Evolutionary conservation across 2,329 filamentous ascomycete species (phyloP).

Genomic region (Colletotrichum orbiculare): DNA sequence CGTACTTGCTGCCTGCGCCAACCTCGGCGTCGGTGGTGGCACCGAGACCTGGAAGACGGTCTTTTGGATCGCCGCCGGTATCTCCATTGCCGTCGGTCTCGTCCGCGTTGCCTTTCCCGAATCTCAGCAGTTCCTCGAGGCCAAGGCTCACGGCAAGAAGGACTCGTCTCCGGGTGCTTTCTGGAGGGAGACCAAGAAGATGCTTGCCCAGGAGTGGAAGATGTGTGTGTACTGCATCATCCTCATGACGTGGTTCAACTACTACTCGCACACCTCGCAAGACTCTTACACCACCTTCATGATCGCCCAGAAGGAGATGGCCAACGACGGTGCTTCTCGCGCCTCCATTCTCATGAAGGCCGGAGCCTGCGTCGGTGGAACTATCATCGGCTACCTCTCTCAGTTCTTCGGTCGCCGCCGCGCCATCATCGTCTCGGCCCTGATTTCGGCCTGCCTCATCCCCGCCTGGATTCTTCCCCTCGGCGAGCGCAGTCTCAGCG

Average conservation of each 20-base stretch:
- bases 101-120: slow-evolving; percentile 77
- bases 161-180: slow-evolving; percentile 62
- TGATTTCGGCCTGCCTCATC: slow-evolving; percentile 71
- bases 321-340: slow-evolving; percentile 72
- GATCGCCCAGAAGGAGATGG: slow-evolving; percentile 76
- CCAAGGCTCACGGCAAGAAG: slow-evolving; percentile 66
- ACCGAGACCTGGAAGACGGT: slow-evolving; percentile 78
- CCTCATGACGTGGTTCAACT: slow-evolving; percentile 82
- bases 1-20: slow-evolving; percentile 80
- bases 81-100: slow-evolving; percentile 76
- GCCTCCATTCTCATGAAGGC: slow-evolving; percentile 86
- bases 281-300: slow-evolving; percentile 87
- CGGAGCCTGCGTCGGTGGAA: slow-evolving; percentile 79
- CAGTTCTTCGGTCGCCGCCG: slow-evolving; percentile 81
- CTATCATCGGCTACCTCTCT: slow-evolving; percentile 78
- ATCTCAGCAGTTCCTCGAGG: slow-evolving; percentile 79
- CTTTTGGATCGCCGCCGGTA: slow-evolving; percentile 75
- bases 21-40: slow-evolving; percentile 75
- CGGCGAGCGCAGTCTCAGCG: slow-evolving; percentile 69
- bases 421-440: slow-evolving; percentile 69
- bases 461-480: slow-evolving; percentile 77
- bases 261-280: slow-evolving; percentile 82
- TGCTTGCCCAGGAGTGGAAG: slow-evolving; percentile 78
- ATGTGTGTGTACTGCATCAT: slow-evolving; percentile 82
- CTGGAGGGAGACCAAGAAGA: slow-evolving; percentile 75